Percentiles rank a stretch among this genome's conserved stretches.
phyloP scores from a whole-genome alignment of 805 yeast genomes.

The Brettanomyces custersianus region DNA sequence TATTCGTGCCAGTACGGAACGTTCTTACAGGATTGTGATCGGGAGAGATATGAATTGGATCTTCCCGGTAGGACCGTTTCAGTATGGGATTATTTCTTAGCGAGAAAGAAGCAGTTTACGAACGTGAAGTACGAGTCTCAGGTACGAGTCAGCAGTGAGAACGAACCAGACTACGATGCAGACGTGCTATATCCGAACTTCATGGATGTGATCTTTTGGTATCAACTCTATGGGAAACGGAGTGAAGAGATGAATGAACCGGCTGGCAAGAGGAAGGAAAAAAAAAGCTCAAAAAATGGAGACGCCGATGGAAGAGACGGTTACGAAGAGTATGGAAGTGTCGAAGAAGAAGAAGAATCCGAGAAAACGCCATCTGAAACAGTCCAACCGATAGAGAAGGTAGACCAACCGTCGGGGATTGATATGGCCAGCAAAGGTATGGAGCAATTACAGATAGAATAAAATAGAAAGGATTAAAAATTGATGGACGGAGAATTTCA shows the following conservation, averaged over 20 bases:
- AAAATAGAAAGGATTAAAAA: no score
- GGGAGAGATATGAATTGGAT: constrained; percentile 41
- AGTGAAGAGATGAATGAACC: constrained; percentile 55
- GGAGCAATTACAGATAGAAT: no score
- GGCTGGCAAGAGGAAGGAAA: neutral
- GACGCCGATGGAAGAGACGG: no score
- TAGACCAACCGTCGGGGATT: no score
- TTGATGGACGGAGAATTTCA: no score
- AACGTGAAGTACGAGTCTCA: constrained; percentile 36
- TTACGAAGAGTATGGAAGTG: neutral
- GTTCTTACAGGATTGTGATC: constrained; percentile 69
- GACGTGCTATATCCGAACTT: constrained; percentile 52
- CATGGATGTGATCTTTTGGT: constrained; percentile 78
- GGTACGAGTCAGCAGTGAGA: constrained; percentile 35
- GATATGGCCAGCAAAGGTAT: no score
- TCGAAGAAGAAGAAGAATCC: neutral
- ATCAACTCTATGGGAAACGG: constrained; percentile 68
- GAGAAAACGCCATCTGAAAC: no score
- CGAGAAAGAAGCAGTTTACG: constrained; percentile 59
- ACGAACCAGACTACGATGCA: constrained; percentile 24
- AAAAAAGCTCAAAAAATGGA: neutral
- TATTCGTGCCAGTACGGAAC: constrained; percentile 95
- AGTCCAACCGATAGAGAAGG: no score
- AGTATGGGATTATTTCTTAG: constrained; percentile 90
- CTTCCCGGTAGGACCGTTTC: constrained; percentile 49